Conservation (phyloP, 2,329 filamentous ascomycete species). For the Coleophoma crateriformis region DNA sequence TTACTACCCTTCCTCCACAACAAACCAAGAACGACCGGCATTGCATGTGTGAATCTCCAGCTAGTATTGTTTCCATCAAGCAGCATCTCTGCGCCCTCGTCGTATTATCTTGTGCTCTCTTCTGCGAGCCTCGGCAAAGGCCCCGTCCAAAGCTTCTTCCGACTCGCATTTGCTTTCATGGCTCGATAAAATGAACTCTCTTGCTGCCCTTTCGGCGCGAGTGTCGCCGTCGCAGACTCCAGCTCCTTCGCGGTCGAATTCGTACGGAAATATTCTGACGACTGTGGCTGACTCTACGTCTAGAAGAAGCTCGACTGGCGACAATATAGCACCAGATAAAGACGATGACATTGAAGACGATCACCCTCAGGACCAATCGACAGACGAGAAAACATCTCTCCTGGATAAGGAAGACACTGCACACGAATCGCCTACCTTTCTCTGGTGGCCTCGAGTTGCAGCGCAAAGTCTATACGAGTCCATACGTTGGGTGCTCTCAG, state of each 20-base stretch:
- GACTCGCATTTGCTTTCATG: conserved; percentile 31
- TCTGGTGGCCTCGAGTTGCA: conserved; percentile 60
- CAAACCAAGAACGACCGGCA: not conserved
- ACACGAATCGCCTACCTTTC: conserved; percentile 28
- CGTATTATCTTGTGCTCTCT: too few relatives aligned
- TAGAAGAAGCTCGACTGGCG: conserved; percentile 27
- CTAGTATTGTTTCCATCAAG: not conserved
- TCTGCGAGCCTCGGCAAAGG: not conserved
- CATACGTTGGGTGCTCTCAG: conserved; percentile 72
- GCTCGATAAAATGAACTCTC: conserved; percentile 77
- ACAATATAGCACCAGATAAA: conserved; percentile 32
- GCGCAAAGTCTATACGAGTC: conserved; percentile 68
- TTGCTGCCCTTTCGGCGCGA: conserved; percentile 87
- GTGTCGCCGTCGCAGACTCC: conserved; percentile 60
- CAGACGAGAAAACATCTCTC: conserved; percentile 67
- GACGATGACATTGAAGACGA: conserved; percentile 32
- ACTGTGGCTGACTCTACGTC: conserved; percentile 14
- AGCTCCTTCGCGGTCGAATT: conserved; percentile 53
- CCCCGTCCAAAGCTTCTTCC: not conserved
- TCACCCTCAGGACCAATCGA: conserved; percentile 12
- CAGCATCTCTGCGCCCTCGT: not conserved
- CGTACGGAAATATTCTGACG: conserved; percentile 37
- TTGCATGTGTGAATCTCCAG: not conserved
- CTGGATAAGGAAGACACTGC: conserved; percentile 37
- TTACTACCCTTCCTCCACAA: not conserved